These are phyloP conservation scores for Ottelia alismoides DNA, from an alignment of 106 monocot species.

Conservation along the genomic window DNA sequence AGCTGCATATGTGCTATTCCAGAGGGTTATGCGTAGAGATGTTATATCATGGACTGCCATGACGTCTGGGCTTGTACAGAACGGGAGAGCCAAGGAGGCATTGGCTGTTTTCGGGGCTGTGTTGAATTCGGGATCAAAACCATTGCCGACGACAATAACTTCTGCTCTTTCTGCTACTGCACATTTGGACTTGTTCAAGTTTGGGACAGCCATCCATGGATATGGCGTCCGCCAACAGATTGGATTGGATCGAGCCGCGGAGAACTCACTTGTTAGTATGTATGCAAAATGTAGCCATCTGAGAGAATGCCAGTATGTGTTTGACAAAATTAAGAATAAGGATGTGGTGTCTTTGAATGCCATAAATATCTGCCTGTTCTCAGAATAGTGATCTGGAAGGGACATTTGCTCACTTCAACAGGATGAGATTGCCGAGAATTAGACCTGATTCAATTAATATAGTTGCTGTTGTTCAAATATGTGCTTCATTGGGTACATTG, in stretches of 20 bases:
- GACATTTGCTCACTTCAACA: slow-evolving; percentile 24
- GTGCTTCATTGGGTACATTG: slow-evolving; percentile 36
- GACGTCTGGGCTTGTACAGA: slow-evolving; percentile 60
- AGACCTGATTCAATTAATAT: slow-evolving; percentile 48
- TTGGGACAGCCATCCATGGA: slow-evolving; percentile 58
- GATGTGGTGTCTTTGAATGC: slow-evolving; percentile 75
- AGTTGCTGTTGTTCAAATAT: slow-evolving; percentile 39
- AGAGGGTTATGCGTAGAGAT: slow-evolving; percentile 22
- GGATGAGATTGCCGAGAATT: slow-evolving; percentile 18
- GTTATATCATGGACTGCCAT: slow-evolving; percentile 46
- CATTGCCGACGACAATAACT: slow-evolving; percentile 25
- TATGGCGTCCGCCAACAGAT: slow-evolving; percentile 25
- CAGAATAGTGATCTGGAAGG: slow-evolving; percentile 29
- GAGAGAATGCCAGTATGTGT: slow-evolving; percentile 14
- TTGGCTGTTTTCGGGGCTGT: slow-evolving; percentile 31
- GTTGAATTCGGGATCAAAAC: slow-evolving; percentile 22
- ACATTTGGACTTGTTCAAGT: slow-evolving; percentile 15
- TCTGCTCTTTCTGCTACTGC: slow-evolving; percentile 45
- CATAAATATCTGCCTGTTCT: slow-evolving; percentile 31
- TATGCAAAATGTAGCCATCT: slow-evolving; percentile 49
- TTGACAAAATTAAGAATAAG: slow-evolving; percentile 25
- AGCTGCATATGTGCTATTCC: slow-evolving; percentile 28
- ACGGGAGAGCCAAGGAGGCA: slow-evolving; percentile 30
- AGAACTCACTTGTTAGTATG: slow-evolving; percentile 53
- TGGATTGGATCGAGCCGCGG: slow-evolving; percentile 18